Evolutionary conservation across 2,329 filamentous ascomycete genomes (phyloP), one percentile per base, ranked within the genome.

Genomic region (Pestalotiopsis sp.): DNA sequence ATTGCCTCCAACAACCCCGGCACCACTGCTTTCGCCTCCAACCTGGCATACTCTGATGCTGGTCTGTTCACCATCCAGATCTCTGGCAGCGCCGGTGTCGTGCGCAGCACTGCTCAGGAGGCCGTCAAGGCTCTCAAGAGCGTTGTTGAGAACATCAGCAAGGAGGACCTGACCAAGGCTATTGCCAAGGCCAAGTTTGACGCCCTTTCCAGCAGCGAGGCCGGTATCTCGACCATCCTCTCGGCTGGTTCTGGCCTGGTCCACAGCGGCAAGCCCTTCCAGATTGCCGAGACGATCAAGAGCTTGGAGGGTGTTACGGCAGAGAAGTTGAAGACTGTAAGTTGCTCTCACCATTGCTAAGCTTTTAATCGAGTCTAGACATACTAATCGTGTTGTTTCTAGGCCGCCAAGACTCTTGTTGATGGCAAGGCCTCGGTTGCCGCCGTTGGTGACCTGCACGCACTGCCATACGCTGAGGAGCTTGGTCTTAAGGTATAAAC

Each of bases 151-250:
- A 93, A 90, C 66, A 86, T 96, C 74, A 88, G 86, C 81, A 91
- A 92, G 78, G 96, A 99, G 81, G 92, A 96, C 70, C 86, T 98
- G 78, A 89, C 91, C 81, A 98, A 98, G 88, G 96, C 96, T 64
- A 89, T 94, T 79, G 93, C 95, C 69, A 90, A 92, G 76, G 96
- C 96, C 77, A 98, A 97, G 84, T 99, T 97, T 84, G 91, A 92
- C 79, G 91, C 94, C 72, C 86, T 98, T 66, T 93, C 97, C 77
- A 88, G 90, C 72, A 92, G 90, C 73, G 92, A 98, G 83, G 89
- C 91, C 75, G 89, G 92, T 71, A 88, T 91, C 73, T 87, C 91
- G 67, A 93, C 93, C 73, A 85, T 98, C 69, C 90, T 97, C 76
- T 87, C 93, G 70, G 94, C 94, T 71, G 96, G 96, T 71, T 90